Base-by-base conservation (phyloP, 495 filamentous ascomycete species). In the Hypoxylon fuscum region DNA sequence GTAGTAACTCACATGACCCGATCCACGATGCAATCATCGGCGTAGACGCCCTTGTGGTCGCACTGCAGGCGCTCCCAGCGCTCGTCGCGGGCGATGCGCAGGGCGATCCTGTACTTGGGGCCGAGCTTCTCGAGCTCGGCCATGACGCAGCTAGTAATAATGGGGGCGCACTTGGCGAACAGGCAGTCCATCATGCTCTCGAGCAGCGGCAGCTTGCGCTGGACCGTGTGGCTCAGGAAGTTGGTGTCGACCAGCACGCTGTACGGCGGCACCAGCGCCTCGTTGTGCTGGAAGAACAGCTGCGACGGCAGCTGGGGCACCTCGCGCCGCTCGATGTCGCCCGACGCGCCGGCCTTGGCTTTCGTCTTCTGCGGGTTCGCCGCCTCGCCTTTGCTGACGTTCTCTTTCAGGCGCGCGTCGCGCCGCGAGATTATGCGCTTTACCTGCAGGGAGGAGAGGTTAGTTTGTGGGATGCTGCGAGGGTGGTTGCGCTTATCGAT, bases 201-300 rank as follows among this genome's bases (percentile, higher is more conserved):
- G 6, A 96, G 83, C 3, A 98, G 77, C 20, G 94, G 91, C 12
- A 96, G 84, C 77, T 98, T 98, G 62, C 87, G 84, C 62, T 93
- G 90, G 22, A 98, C 92, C 3, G 92, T 93, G 72, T 96, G 92
- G 34, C 87, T 90, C 47, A 98, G 84, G 71, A 98, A 98, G 73
- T 97, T 97, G 76, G 93, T 96, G 76, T 96, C 92, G 60, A 89
- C 82, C 35, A 96, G 86, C 34, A 96, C 84, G 11, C 81, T 84
- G 80, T 96, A 97, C n/a, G 92, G 92, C 1, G 95, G 95, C 17
- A 88, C 84, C 47, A 98, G 85, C 22, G 92, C 90, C 42, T 90
- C 90, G 77, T 98, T 98, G 80, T 93, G 91, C 64, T 91, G 85
- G 79, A 96, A 97, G 87, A 97, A 98, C 76, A 98, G 88, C 42